These are phyloP conservation scores for Arabidopsis suecica DNA, from an alignment of 345 rosid genomes.

Conservation along the genomic window DNA sequence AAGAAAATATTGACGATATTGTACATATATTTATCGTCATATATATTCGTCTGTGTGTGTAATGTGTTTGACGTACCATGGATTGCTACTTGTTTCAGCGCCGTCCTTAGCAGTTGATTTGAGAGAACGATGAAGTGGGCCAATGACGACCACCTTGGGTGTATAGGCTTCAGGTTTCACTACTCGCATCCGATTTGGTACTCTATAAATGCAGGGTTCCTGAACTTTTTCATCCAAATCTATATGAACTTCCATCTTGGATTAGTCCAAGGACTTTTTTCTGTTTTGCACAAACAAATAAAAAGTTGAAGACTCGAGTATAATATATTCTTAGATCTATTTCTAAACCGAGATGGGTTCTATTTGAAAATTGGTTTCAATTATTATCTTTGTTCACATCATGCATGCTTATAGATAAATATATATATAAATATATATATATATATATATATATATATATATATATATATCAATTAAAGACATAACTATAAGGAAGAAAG, in stretches of 20 bases:
- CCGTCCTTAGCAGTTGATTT: background rate
- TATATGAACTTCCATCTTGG: background rate
- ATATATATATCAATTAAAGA: background rate
- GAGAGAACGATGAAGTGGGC: slow-evolving; percentile 15
- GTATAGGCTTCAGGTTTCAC: slow-evolving; percentile 30
- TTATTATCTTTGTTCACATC: too few relatives aligned
- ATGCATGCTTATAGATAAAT: too few relatives aligned
- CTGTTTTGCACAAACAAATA: background rate
- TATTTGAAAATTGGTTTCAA: too few relatives aligned
- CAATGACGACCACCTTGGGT: slow-evolving; percentile 23
- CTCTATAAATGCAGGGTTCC: background rate
- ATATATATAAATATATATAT: too few relatives aligned
- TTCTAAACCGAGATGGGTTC: too few relatives aligned
- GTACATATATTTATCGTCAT: too few relatives aligned
- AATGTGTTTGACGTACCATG: background rate
- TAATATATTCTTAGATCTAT: too few relatives aligned
- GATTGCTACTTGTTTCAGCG: background rate
- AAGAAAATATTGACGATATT: too few relatives aligned
- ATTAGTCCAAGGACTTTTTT: background rate
- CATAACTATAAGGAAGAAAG: background rate
- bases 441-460: too few relatives aligned
- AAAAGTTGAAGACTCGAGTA: too few relatives aligned
- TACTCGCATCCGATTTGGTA: background rate
- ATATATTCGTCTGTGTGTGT: too few relatives aligned
- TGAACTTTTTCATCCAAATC: too few relatives aligned